Evolutionary conservation across 495 filamentous ascomycete genomes (phyloP).

Genomic region (Amniculicola lignicola): DNA sequence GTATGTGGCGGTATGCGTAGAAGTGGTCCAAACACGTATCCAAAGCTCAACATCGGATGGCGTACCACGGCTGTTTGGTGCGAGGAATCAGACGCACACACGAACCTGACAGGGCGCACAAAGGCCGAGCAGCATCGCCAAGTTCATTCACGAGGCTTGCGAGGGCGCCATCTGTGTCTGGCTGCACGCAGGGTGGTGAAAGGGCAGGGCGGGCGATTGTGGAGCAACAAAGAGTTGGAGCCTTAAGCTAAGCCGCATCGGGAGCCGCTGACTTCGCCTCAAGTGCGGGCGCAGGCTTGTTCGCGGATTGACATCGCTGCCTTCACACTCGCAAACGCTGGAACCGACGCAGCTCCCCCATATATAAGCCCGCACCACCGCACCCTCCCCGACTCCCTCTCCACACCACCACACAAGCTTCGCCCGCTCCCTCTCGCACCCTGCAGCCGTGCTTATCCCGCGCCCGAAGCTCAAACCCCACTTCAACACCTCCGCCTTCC

Average conservation of each 20-base stretch:
- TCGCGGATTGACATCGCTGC: constrained; percentile 4
- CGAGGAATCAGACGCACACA: too few relatives aligned
- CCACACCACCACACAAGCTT: not conserved
- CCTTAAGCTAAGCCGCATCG: constrained; percentile 14
- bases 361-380: constrained; percentile 5
- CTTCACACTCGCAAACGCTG: constrained; percentile 10
- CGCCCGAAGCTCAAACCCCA: not conserved
- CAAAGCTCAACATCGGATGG: too few relatives aligned
- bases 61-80: too few relatives aligned
- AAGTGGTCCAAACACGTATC: too few relatives aligned
- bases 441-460: not conserved
- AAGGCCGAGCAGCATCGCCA: too few relatives aligned
- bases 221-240: constrained; percentile 6
- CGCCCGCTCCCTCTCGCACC: not conserved
- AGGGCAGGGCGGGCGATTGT: too few relatives aligned
- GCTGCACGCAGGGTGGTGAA: too few relatives aligned
- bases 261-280: constrained; percentile 5
- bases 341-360: not conserved
- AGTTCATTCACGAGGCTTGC: too few relatives aligned
- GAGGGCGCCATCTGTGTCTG: too few relatives aligned
- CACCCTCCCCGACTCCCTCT: not conserved
- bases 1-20: too few relatives aligned
- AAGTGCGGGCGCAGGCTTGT: constrained; percentile 5
- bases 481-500: not conserved
- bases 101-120: too few relatives aligned